Base-by-base conservation (phyloP, 768 basidiomycete genomes). In the Mycena filopes region DNA sequence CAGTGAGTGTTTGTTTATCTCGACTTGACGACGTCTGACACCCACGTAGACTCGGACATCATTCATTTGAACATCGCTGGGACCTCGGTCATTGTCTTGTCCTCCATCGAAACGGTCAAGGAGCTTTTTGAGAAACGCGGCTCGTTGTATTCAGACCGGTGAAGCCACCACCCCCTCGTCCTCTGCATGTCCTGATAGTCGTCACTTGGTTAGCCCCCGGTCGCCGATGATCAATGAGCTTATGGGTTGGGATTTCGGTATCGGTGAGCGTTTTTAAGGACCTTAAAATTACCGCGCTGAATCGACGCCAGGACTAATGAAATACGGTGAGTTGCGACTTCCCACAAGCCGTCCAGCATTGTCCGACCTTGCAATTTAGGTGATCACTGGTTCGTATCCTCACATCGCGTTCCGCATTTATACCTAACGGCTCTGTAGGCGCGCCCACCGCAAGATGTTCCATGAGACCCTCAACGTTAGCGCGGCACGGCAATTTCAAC, bases 61-160 rank as follows among this genome's bases (percentile, higher is more conserved):
- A 58, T 79, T 4, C 71, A 75, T 56, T 51, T 77, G 12, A 70
- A 75, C 28, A 54, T 72, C 23, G 73, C 70, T 26, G 77, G 77
- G 21, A 70, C 68, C 4, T 56, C 61, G 12, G 51, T 77, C 28
- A 68, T 77, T 28, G 67, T 78, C n/a, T 49, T 85, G 46, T 80
- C 83, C 60, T 77, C 79, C 3, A 40, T 73, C 2, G 75, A 83
- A 49, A 77, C 78, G 1, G 77, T 78, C 2, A 68, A 65, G 4
- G 83, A 85, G 15, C 76, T 85, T 16, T 76, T 85, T 45, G 83
- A 83, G 53, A 80, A 76, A 56, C 68, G 80, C 13, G 82, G 79
- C 16, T 60, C 73, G 12, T 79, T 80, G 23, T 85, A 84, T 67
- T 84, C 79, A 5, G 77, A 73, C 48, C 71, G 79, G 73, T 75